Evolutionary conservation across 306 rosid genomes (phyloP).

Genomic region (Fagus crenata): DNA sequence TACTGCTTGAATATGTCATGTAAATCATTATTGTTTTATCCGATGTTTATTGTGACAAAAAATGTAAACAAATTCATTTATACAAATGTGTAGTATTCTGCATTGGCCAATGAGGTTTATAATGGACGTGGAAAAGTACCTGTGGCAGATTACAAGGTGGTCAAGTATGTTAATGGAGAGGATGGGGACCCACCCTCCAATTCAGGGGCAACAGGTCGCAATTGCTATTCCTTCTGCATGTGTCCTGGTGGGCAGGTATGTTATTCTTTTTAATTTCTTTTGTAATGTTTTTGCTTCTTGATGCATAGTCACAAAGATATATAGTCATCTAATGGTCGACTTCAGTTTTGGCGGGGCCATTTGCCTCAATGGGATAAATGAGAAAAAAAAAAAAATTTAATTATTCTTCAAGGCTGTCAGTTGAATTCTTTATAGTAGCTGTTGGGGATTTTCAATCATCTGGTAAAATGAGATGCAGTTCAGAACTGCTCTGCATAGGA

Average conservation of each 20-base stretch:
- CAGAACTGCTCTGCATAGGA: neutral
- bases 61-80: conserved; percentile 21
- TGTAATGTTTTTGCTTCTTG: conserved; percentile 23
- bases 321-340: neutral
- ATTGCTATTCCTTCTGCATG: conserved; percentile 98
- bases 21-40: conserved; percentile 21
- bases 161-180: conserved; percentile 53
- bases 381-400: neutral
- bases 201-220: conserved; percentile 47
- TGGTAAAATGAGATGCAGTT: neutral
- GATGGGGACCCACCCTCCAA: conserved; percentile 32
- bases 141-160: conserved; percentile 94
- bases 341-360: neutral
- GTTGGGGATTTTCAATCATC: neutral
- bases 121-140: conserved; percentile 92
- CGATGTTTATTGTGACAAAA: conserved; percentile 21
- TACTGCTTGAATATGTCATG: conserved; percentile 5
- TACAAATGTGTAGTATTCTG: conserved; percentile 65
- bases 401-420: neutral
- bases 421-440: neutral
- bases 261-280: conserved; percentile 27
- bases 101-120: conserved; percentile 76
- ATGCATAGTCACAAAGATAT: neutral
- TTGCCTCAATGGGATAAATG: neutral
- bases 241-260: conserved; percentile 99